Evolutionary conservation across 768 basidiomycete genomes (phyloP), one percentile per base, ranked within the genome.

Genomic region (Leccinum rimulosum): DNA sequence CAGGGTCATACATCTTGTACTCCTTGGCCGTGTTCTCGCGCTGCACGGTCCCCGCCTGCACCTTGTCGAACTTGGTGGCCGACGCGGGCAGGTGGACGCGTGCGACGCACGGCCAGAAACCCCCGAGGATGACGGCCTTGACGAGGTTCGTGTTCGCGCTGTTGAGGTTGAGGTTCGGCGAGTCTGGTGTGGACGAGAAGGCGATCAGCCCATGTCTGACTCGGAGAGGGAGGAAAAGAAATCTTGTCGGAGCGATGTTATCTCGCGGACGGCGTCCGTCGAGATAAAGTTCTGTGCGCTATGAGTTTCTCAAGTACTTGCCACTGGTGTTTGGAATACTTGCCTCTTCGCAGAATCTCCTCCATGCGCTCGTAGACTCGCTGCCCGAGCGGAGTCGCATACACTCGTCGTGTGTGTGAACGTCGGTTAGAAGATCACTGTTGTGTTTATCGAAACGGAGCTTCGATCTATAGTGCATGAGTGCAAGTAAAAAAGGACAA

Each of bases 341-440:
- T 61, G 84, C 92, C 68, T 89, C 81, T 69, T 92, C 88, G 68
- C 89, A 92, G 69, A 93, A 95, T 19, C 69, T 65, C 48, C 80
- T 76, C 31, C 88, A 73, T 28, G 73, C 68, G 35, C 69, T 63
- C 0, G 78, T 77, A 2, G 83, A 74, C 54, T 82, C 81, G 6
- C 81, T 80, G n/a, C 82, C 78, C 0, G 75, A 68, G 17, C 80
- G 79, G 50, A 88, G 70, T 55, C 77, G 72, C 55, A 78, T 65
- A 60, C 83, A 88, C 61, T 85, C 81, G 45, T 88, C 79, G 68
- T 89, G 95, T 1, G 92, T 93, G 49, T 82, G 79, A 15, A 85
- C 78, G 61, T 93, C 91, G 0, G 94, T 95, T 50, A 97, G 76
- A 1, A 97, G 79, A 68, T 98, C 95, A 61, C 93, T 95, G 55